A percentile compares a stretch with the other conserved stretches of the same genome.
Evolutionary conservation across 768 basidiomycete species (phyloP).

Genomic region (Paxillus rubicundulus): DNA sequence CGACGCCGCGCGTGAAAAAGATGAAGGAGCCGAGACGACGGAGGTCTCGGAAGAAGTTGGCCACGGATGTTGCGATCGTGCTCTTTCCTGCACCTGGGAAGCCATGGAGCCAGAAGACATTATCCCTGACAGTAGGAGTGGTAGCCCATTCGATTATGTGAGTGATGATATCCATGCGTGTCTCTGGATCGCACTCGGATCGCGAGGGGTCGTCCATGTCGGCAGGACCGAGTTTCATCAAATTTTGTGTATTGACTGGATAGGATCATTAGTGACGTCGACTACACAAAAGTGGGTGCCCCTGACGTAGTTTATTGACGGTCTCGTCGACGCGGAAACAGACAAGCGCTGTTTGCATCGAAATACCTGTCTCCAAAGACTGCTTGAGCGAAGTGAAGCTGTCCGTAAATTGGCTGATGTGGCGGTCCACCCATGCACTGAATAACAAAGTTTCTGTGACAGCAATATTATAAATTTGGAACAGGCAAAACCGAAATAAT

Average conservation of each 20-base stretch:
- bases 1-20: constrained; percentile 34
- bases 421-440: constrained; percentile 20
- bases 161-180: constrained; percentile 29
- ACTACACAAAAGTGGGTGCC: background rate
- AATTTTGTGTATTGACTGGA: constrained; percentile 19
- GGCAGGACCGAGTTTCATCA: constrained; percentile 25
- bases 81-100: constrained; percentile 39
- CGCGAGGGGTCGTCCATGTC: constrained; percentile 29
- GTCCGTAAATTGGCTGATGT: constrained; percentile 18
- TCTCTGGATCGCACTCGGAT: constrained; percentile 29
- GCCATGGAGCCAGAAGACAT: constrained; percentile 35
- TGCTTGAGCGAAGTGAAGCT: constrained; percentile 24
- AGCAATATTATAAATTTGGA: constrained; percentile 4
- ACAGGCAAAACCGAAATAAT: background rate
- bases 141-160: constrained; percentile 25
- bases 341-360: constrained; percentile 24
- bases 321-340: constrained; percentile 30
- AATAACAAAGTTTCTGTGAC: constrained; percentile 14
- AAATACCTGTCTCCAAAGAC: constrained; percentile 25
- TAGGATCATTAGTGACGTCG: background rate
- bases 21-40: constrained; percentile 36
- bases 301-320: constrained; percentile 24
- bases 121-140: constrained; percentile 16
- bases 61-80: constrained; percentile 34
- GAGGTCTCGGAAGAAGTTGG: constrained; percentile 30